Evolutionary conservation across 352 stramenopile genomes (phyloP).

Genomic region (Phytophthora meadii): DNA sequence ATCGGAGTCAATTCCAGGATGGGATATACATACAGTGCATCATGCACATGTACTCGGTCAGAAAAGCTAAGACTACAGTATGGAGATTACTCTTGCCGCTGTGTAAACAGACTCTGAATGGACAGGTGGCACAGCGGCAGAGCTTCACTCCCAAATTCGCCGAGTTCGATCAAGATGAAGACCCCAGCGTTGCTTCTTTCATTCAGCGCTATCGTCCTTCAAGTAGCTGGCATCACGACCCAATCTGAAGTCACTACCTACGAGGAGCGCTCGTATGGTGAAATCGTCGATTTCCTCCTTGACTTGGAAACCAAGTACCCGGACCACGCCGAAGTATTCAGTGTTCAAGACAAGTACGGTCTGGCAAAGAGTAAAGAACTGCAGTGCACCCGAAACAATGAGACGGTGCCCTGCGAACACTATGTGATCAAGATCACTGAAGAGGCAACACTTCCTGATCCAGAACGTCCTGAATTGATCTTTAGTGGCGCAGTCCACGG

Average conservation of each 20-base stretch:
- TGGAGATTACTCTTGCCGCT: no score
- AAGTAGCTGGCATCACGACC: slow-evolving; percentile 5
- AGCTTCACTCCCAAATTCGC: slow-evolving; percentile 12
- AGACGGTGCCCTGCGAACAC: slow-evolving; percentile 64
- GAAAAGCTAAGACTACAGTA: no score
- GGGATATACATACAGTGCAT: neutral
- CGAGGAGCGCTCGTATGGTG: slow-evolving; percentile 70
- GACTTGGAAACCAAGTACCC: slow-evolving; percentile 63
- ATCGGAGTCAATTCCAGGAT: slow-evolving; percentile 6
- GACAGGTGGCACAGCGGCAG: slow-evolving; percentile 7
- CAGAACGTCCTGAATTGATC: slow-evolving; percentile 92
- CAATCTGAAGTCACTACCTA: slow-evolving; percentile 24
- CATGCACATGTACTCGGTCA: neutral
- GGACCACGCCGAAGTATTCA: slow-evolving; percentile 80
- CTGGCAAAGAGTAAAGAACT: slow-evolving; percentile 62
- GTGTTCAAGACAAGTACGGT: slow-evolving; percentile 79
- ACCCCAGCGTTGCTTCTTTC: slow-evolving; percentile 2
- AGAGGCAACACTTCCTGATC: slow-evolving; percentile 60
- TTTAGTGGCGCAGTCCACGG: slow-evolving; percentile 95
- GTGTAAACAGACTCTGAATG: neutral
- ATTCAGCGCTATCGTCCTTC: neutral
- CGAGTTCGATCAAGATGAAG: slow-evolving; percentile 19
- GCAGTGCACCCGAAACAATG: slow-evolving; percentile 48
- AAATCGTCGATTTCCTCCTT: slow-evolving; percentile 72
- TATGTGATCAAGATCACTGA: slow-evolving; percentile 90